A percentile compares a stretch with the other conserved stretches of the same genome.
These are phyloP conservation scores for Chaetomiaceae sp. DNA, from an alignment of 2,329 filamentous ascomycete genomes.

Conservation along the genomic window DNA sequence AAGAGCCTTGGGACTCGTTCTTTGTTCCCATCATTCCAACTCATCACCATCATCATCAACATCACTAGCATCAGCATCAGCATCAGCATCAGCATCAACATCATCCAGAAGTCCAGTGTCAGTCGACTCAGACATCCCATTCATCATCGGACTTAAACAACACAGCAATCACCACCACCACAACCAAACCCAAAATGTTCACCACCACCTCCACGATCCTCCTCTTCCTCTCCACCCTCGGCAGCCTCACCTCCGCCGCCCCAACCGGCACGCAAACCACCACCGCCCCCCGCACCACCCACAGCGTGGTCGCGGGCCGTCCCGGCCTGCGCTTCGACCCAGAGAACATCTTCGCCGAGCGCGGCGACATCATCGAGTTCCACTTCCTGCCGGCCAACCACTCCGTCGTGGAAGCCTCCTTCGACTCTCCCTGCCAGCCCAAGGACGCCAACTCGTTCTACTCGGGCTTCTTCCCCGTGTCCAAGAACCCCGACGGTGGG, in stretches of 20 bases:
- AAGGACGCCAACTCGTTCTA: slow-evolving; percentile 37
- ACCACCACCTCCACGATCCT: not conserved
- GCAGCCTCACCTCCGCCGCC: slow-evolving; percentile 26
- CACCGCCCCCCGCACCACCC: slow-evolving; percentile 37
- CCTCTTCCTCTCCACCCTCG: slow-evolving; percentile 1
- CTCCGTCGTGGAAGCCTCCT: slow-evolving; percentile 38
- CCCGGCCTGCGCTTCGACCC: slow-evolving; percentile 47
- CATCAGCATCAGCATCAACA: too few species aligned
- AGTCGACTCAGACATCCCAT: too few species aligned
- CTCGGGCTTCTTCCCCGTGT: slow-evolving; percentile 40
- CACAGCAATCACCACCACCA: not conserved
- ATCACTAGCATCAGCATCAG: not conserved
- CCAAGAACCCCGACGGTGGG: slow-evolving; percentile 5
- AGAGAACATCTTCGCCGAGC: slow-evolving; percentile 42
- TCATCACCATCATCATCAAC: not conserved
- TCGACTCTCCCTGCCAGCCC: slow-evolving; percentile 35
- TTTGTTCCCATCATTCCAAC: not conserved
- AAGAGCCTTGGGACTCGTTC: not conserved
- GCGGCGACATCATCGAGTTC: slow-evolving; percentile 50
- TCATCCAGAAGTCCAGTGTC: too few species aligned
- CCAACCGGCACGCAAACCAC: slow-evolving; percentile 28
- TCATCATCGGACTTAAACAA: too few species aligned
- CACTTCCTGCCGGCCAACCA: slow-evolving; percentile 50
- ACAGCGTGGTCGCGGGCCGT: slow-evolving; percentile 43
- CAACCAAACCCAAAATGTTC: not conserved